These are phyloP conservation scores for Vanilla planifolia DNA, from an alignment of 106 monocot genomes.

Conservation along the genomic window DNA sequence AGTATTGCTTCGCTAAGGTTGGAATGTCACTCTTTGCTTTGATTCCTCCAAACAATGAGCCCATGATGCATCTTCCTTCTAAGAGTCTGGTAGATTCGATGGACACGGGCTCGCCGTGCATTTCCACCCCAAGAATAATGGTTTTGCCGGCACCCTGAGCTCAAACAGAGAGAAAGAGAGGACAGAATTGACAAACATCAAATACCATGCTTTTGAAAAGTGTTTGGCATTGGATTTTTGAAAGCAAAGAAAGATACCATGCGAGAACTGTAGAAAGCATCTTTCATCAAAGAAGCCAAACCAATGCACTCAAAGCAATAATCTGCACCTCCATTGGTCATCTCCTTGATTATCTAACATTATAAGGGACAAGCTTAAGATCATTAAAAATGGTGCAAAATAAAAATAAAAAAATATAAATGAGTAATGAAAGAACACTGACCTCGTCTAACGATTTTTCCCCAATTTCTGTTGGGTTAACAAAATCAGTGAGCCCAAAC, in stretches of 20 bases:
- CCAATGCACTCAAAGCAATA: constrained; percentile 30
- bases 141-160: constrained; percentile 76
- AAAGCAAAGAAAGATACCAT: constrained; percentile 1
- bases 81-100: constrained; percentile 30
- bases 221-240: too few relatives aligned
- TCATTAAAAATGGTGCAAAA: background rate
- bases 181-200: background rate
- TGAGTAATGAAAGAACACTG: background rate
- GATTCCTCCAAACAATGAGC: constrained; percentile 70
- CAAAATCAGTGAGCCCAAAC: constrained; percentile 81
- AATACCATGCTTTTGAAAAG: too few relatives aligned
- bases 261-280: background rate
- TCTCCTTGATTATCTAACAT: constrained; percentile 25
- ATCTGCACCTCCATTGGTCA: constrained; percentile 23
- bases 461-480: constrained; percentile 76
- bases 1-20: constrained; percentile 44
- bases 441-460: constrained; percentile 55
- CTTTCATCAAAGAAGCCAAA: constrained; percentile 11
- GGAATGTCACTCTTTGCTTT: constrained; percentile 78
- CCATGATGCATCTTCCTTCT: constrained; percentile 46
- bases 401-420: background rate
- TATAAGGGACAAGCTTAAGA: background rate
- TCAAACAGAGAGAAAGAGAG: background rate
- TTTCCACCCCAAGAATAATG: constrained; percentile 75
- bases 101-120: constrained; percentile 44